A percentile compares a stretch with the other conserved stretches of the same genome.
Conservation (phyloP, 2,329 filamentous ascomycete species). For the Colletotrichum cereale region DNA sequence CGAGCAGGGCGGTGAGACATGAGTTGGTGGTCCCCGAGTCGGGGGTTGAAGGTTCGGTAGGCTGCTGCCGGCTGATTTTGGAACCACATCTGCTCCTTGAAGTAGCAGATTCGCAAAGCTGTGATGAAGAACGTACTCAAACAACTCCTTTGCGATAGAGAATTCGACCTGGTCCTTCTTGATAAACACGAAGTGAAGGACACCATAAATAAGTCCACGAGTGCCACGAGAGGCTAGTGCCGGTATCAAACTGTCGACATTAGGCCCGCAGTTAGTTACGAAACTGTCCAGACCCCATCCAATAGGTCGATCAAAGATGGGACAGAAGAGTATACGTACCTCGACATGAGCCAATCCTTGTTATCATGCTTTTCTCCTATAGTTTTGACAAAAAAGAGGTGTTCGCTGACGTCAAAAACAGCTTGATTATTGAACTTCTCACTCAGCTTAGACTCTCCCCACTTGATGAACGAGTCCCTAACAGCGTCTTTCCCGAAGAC, state of each 20-base stretch:
- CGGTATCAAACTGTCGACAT: background rate
- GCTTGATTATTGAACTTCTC: background rate
- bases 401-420: background rate
- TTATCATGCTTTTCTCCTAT: background rate
- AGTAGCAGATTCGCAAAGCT: background rate
- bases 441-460: background rate
- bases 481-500: background rate
- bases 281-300: background rate
- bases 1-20: background rate
- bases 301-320: background rate
- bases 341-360: background rate
- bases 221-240: background rate
- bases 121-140: background rate
- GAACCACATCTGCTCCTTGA: background rate
- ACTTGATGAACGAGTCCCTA: background rate
- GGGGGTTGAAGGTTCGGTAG: too few relatives aligned
- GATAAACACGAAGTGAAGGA: background rate
- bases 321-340: background rate
- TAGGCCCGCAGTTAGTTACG: background rate
- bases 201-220: background rate
- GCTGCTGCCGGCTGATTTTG: background rate
- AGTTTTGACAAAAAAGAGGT: background rate
- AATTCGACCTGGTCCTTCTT: background rate
- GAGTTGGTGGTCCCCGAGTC: background rate
- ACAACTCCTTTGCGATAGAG: background rate